phyloP scores from a whole-genome alignment of 768 basidiomycete genomes.

The Termitomyces sp. region DNA sequence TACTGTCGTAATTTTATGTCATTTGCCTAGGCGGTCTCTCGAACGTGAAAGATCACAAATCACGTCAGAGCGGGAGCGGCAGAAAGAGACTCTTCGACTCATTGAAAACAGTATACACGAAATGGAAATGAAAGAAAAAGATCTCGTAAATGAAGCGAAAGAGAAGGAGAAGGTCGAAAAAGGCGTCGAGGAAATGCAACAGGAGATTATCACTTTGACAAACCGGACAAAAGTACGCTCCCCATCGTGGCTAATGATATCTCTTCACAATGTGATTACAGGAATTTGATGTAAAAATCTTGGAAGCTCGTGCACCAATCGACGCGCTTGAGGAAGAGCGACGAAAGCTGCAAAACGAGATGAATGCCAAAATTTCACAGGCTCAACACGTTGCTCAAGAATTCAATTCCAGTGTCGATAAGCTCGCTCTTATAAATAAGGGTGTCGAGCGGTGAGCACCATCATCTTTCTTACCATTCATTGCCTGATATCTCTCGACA shows the following conservation, averaged over 20 bases:
- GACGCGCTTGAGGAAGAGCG: conserved; percentile 57
- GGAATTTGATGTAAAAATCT: conserved; percentile 62
- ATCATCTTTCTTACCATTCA: background rate
- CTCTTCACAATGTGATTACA: conserved; percentile 23
- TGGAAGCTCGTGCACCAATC: conserved; percentile 62
- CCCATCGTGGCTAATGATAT: background rate
- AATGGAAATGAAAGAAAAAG: conserved; percentile 59
- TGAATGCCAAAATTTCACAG: conserved; percentile 43
- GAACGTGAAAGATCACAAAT: conserved; percentile 63
- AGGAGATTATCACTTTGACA: conserved; percentile 46
- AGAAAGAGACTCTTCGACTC: conserved; percentile 45
- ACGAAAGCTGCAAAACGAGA: conserved; percentile 43
- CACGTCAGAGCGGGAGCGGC: conserved; percentile 59
- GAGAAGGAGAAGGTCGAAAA: conserved; percentile 57
- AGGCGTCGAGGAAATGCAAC: conserved; percentile 53
- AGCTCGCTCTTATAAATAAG: conserved; percentile 57
- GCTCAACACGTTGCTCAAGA: conserved; percentile 60
- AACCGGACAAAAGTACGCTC: conserved; percentile 47
- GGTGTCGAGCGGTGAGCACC: conserved; percentile 56
- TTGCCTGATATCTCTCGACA: background rate
- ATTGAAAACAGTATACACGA: conserved; percentile 59
- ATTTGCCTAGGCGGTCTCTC: conserved; percentile 47
- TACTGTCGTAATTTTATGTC: background rate
- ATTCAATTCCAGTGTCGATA: conserved; percentile 62
- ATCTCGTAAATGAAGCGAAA: conserved; percentile 52